Evolutionary conservation across 1,284 basidiomycete species (phyloP), one percentile per base, ranked within the genome.

Genomic region (Cutaneotrichosporon curvatum): DNA sequence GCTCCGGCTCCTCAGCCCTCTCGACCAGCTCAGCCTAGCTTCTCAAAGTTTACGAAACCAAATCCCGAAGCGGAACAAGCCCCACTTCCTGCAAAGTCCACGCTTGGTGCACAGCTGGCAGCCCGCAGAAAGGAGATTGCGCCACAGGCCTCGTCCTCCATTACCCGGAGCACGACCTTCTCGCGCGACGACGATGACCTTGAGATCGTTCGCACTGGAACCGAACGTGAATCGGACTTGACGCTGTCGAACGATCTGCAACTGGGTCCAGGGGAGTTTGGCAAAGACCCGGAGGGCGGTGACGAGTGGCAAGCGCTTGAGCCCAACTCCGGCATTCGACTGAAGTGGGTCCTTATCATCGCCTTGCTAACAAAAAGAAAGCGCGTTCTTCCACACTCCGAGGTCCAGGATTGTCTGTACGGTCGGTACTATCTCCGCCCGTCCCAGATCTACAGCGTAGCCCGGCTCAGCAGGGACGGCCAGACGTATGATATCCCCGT

Each of bases 401-500:
- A 84, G 50, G 72, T 97, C 8, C 82, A 87, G 67, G 82, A 84
- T n/a, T 81, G 90, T 68, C 76, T 98, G 23, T 75, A 78, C 20
- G 87, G 83, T 3, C 81, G 94, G 25, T 94, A 84, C 68, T 87
- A 85, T 62, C 76, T 98, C 36, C 82, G 87, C 0, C 89, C 91
- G 0, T 89, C 88, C 0, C 79, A 78, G 22, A 74, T 98, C 25
- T 97, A 98, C 73, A 88, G 88, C 5, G 79, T 83, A 39, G 78
- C 88, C 37, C 81, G 85, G 11, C 78, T 86, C 0, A 77, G 82
- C 8, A 79, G 83, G 0, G 82, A 85, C 58, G 84, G 86, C 56
- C 81, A 83, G 46, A 83, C 83, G 14, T 92, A 90, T 68, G 88
- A 95, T 42, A 79, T 98, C 0, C 92, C 92, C 2, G 82, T 97